Evolutionary conservation across 139 green algal genomes (phyloP).

Genomic region (Closterium sp.): DNA sequence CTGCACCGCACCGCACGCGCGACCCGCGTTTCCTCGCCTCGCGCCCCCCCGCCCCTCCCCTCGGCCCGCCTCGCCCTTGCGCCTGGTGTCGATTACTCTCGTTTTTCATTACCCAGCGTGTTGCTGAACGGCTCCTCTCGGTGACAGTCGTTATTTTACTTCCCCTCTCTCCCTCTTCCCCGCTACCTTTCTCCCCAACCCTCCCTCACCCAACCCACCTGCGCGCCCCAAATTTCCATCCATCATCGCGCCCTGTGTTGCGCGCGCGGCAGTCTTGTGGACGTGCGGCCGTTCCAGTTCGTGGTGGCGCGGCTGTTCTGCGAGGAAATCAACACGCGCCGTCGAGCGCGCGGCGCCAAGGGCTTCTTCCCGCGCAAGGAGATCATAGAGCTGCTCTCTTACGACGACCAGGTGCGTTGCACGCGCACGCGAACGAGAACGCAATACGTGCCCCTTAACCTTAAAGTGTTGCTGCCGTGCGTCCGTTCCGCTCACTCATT

Average conservation of each 20-base stretch:
- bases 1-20: too few species aligned
- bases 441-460: background rate
- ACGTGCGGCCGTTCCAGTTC: constrained; percentile 35
- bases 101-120: background rate
- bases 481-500: too few species aligned
- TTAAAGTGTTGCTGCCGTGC: too few species aligned
- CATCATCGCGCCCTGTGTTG: background rate
- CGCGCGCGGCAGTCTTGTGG: constrained; percentile 5
- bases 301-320: constrained; percentile 15
- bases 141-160: background rate
- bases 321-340: background rate
- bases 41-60: too few species aligned
- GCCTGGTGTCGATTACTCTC: too few species aligned
- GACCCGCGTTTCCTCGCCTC: too few species aligned
- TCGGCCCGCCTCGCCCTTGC: background rate
- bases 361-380: background rate
- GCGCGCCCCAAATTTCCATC: too few species aligned
- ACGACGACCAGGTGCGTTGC: background rate
- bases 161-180: background rate
- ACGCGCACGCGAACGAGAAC: background rate
- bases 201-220: too few species aligned
- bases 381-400: background rate
- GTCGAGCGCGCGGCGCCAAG: background rate
- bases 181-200: too few species aligned
- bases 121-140: background rate